phyloP scores from a whole-genome alignment of 2,329 filamentous ascomycete genomes.

The Fusarium nelsonii region DNA sequence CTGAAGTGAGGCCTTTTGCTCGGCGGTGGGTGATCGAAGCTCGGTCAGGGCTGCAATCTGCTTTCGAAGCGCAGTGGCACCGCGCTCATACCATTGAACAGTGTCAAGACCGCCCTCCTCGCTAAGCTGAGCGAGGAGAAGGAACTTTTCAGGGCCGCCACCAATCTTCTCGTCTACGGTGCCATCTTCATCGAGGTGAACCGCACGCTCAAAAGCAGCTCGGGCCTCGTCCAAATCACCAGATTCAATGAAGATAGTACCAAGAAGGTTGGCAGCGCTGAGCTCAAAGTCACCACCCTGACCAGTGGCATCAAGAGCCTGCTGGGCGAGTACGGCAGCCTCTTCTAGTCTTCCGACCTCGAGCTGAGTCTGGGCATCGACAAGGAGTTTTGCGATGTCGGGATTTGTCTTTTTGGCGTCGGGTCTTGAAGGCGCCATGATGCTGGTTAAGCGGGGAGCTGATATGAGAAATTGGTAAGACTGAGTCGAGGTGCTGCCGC shows the following conservation, averaged over 20 bases:
- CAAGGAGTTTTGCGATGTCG: constrained; percentile 51
- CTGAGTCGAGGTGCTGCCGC: neutral
- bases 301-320: constrained; percentile 60
- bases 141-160: constrained; percentile 91
- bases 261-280: constrained; percentile 79
- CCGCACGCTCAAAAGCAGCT: constrained; percentile 78
- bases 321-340: constrained; percentile 56
- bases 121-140: constrained; percentile 93
- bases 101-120: constrained; percentile 75
- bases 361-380: constrained; percentile 58
- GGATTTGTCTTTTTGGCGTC: constrained; percentile 54
- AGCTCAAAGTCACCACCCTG: constrained; percentile 65
- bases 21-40: constrained; percentile 52
- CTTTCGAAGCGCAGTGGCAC: constrained; percentile 77
- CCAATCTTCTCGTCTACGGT: constrained; percentile 76
- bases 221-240: constrained; percentile 84
- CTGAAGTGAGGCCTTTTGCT: constrained; percentile 62
- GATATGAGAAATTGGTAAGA: constrained; percentile 2
- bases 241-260: constrained; percentile 83
- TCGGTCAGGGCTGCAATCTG: constrained; percentile 76
- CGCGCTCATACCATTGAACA: constrained; percentile 75
- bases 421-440: constrained; percentile 59
- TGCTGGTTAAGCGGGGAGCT: constrained; percentile 27
- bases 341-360: constrained; percentile 58
- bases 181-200: constrained; percentile 81